Evolutionary conservation across 1,139 yeast genomes (phyloP).

Genomic region (Saccharomycopsis hybrid): DNA sequence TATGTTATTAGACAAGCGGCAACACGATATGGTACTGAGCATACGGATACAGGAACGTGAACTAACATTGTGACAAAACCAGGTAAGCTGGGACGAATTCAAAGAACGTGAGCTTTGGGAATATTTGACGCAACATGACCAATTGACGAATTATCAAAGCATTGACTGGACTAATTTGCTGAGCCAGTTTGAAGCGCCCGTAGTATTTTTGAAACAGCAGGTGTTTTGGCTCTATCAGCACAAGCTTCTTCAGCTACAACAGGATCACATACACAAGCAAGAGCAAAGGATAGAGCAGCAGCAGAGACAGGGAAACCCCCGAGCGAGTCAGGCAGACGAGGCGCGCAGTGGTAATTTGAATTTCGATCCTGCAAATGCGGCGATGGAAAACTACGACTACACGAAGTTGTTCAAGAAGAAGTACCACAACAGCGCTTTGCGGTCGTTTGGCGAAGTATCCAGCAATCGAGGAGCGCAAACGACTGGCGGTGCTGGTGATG

Average conservation of each 20-base stretch:
- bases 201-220: conserved; percentile 15
- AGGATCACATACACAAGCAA: background rate
- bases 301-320: background rate
- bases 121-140: background rate
- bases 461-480: too few relatives aligned
- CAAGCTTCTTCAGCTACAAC: background rate
- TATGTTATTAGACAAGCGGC: conserved; percentile 1
- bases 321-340: background rate
- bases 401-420: conserved; percentile 12
- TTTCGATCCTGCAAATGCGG: conserved; percentile 3
- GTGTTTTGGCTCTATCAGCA: conserved; percentile 17
- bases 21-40: background rate
- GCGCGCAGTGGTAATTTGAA: too few relatives aligned
- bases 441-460: background rate
- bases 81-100: conserved; percentile 10
- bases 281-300: background rate
- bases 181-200: conserved; percentile 6
- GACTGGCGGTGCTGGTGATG: background rate
- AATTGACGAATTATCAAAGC: background rate
- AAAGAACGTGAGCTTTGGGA: conserved; percentile 5
- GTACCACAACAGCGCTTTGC: background rate
- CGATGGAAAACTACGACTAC: too few relatives aligned
- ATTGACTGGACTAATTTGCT: conserved; percentile 15
- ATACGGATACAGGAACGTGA: too few relatives aligned
- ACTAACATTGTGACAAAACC: too few relatives aligned